These are phyloP conservation scores for Erodium trifolium DNA, from an alignment of 441 rosid species.

Conservation along the genomic window DNA sequence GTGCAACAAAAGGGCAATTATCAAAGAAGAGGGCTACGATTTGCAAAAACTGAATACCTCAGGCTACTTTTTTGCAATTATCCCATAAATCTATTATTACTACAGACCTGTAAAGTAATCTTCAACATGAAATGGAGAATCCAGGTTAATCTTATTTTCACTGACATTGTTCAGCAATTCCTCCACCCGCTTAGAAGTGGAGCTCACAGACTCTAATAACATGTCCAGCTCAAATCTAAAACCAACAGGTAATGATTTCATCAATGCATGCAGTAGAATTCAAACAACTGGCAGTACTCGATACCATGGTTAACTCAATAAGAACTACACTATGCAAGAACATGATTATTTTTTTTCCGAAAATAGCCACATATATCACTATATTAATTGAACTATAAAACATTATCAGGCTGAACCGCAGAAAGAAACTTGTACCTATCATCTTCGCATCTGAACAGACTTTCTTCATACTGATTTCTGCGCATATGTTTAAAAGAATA, in stretches of 20 bases:
- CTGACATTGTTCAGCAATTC: slow-evolving; percentile 68
- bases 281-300: not conserved
- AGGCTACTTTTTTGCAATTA: not conserved
- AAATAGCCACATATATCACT: not conserved
- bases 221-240: slow-evolving; percentile 97
- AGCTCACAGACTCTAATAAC: slow-evolving; percentile 87
- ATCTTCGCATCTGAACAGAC: slow-evolving; percentile 94
- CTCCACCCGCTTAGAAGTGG: slow-evolving; percentile 77
- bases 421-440: slow-evolving; percentile 52
- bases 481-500: slow-evolving; percentile 99
- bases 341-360: too few species aligned
- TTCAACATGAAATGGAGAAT: slow-evolving; percentile 47
- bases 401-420: not conserved
- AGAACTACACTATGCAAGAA: slow-evolving; percentile 1
- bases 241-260: not conserved
- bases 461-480: slow-evolving; percentile 97
- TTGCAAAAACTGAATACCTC: too few species aligned
- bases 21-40: too few species aligned
- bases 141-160: slow-evolving; percentile 44
- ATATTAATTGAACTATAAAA: not conserved
- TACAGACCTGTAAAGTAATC: slow-evolving; percentile 78
- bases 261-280: not conserved
- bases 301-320: not conserved
- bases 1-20: too few species aligned
- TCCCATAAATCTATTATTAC: slow-evolving; percentile 3